Percentiles rank a stretch among this genome's conserved stretches.
phyloP scores from a whole-genome alignment of 192 early-diverging fungal species.

The Globomyces pollinis-pini region DNA sequence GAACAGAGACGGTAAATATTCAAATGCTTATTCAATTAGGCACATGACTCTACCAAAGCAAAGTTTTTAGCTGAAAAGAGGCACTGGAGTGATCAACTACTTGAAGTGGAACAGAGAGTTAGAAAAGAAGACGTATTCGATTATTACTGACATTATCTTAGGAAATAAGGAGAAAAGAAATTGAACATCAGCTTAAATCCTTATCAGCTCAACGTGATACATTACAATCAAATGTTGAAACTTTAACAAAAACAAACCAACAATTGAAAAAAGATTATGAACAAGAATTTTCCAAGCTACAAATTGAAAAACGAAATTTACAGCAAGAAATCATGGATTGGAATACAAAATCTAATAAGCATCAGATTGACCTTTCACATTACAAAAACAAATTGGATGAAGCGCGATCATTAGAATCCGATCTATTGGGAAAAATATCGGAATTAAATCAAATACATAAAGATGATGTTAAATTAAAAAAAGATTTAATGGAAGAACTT shows the following conservation, averaged over 20 bases:
- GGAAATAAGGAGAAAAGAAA: slow-evolving; percentile 14
- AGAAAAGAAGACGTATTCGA: slow-evolving; percentile 19
- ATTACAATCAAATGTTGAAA: slow-evolving; percentile 7
- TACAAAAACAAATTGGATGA: slow-evolving; percentile 10
- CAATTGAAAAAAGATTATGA: slow-evolving; percentile 21
- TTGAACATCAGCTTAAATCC: slow-evolving; percentile 23
- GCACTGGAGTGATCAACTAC: slow-evolving; percentile 12
- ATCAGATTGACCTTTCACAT: background rate
- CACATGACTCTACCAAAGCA: slow-evolving; percentile 9
- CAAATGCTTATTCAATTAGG: slow-evolving; percentile 17
- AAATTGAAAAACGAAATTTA: slow-evolving; percentile 8
- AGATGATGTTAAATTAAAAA: slow-evolving; percentile 8
- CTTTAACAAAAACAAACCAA: background rate
- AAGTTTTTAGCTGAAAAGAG: slow-evolving; percentile 24
- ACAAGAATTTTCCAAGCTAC: slow-evolving; percentile 21
- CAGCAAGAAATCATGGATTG: slow-evolving; percentile 25
- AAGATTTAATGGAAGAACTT: slow-evolving; percentile 4
- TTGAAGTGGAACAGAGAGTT: slow-evolving; percentile 16
- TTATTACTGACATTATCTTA: background rate
- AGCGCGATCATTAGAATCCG: background rate
- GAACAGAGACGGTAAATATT: slow-evolving; percentile 16
- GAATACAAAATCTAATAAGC: slow-evolving; percentile 11
- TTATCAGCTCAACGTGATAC: slow-evolving; percentile 17
- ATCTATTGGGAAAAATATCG: slow-evolving; percentile 5
- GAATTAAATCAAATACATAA: slow-evolving; percentile 14